Evolutionary conservation across 768 basidiomycete genomes (phyloP).

Genomic region (Boletales sp.): DNA sequence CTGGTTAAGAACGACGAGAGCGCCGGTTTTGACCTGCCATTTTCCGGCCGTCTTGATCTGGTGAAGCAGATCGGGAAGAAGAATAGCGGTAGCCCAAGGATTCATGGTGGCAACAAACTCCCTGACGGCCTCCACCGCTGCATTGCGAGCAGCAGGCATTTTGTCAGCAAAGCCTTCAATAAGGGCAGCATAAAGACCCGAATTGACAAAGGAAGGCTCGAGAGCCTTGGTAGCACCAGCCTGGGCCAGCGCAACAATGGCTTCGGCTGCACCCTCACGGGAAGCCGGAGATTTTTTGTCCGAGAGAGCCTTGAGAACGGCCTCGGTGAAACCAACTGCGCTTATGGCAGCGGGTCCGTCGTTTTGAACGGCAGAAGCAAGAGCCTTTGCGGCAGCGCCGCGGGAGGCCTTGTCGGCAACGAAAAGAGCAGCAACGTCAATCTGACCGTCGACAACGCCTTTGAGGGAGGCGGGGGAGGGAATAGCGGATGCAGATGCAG

Average conservation of each 20-base stretch:
- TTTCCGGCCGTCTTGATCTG: slow-evolving; percentile 95
- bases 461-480: slow-evolving; percentile 72
- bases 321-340: slow-evolving; percentile 65
- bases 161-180: slow-evolving; percentile 95
- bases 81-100: slow-evolving; percentile 80
- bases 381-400: slow-evolving; percentile 60
- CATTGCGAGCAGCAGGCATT: slow-evolving; percentile 81
- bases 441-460: slow-evolving; percentile 58
- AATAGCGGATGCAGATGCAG: slow-evolving; percentile 53
- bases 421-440: slow-evolving; percentile 77
- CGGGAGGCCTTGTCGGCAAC: slow-evolving; percentile 82
- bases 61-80: slow-evolving; percentile 86
- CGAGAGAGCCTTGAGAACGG: slow-evolving; percentile 76
- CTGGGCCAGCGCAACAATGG: slow-evolving; percentile 62
- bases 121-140: slow-evolving; percentile 80
- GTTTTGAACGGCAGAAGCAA: slow-evolving; percentile 78
- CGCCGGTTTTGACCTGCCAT: slow-evolving; percentile 95
- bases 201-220: slow-evolving; percentile 84
- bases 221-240: slow-evolving; percentile 75
- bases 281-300: slow-evolving; percentile 95
- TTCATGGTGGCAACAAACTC: slow-evolving; percentile 74
- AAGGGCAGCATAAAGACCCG: slow-evolving; percentile 81
- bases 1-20: slow-evolving; percentile 78
- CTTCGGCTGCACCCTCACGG: slow-evolving; percentile 83
- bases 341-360: slow-evolving; percentile 77